Evolutionary conservation across 108 stramenopile species (phyloP).

Genomic region (Bacterosira constricta): DNA sequence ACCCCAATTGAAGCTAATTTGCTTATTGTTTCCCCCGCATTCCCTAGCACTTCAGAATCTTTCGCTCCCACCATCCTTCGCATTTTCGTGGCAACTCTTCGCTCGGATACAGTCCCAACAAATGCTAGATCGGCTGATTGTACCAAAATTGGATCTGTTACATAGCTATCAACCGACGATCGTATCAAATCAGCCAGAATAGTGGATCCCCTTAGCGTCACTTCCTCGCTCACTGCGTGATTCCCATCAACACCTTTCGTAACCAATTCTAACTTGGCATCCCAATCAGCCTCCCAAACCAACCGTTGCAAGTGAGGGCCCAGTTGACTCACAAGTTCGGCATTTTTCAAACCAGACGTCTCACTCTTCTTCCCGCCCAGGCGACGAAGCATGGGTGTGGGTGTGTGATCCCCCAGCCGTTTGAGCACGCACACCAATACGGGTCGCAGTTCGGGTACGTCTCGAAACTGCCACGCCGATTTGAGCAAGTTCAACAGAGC

Average conservation of each 20-base stretch:
- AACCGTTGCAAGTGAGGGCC: constrained; percentile 70
- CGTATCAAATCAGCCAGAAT: constrained; percentile 69
- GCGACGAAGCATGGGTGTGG: constrained; percentile 61
- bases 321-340: constrained; percentile 73
- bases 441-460: constrained; percentile 77
- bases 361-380: constrained; percentile 55
- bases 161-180: constrained; percentile 65
- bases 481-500: constrained; percentile 66
- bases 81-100: constrained; percentile 62
- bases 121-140: constrained; percentile 67
- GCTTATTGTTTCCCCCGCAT: constrained; percentile 11
- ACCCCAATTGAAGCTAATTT: constrained; percentile 18
- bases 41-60: constrained; percentile 10
- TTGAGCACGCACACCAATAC: constrained; percentile 77
- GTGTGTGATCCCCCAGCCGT: constrained; percentile 77
- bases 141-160: constrained; percentile 43
- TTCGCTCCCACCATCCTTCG: constrained; percentile 55
- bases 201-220: constrained; percentile 63
- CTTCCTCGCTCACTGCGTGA: constrained; percentile 33
- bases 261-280: constrained; percentile 46
- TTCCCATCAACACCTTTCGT: constrained; percentile 21
- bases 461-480: constrained; percentile 75
- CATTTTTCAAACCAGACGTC: constrained; percentile 56
- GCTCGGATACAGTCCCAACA: constrained; percentile 61
- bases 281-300: constrained; percentile 90